Conservation (phyloP, 2,329 filamentous ascomycete species). For the Tolypocladium paradoxum region DNA sequence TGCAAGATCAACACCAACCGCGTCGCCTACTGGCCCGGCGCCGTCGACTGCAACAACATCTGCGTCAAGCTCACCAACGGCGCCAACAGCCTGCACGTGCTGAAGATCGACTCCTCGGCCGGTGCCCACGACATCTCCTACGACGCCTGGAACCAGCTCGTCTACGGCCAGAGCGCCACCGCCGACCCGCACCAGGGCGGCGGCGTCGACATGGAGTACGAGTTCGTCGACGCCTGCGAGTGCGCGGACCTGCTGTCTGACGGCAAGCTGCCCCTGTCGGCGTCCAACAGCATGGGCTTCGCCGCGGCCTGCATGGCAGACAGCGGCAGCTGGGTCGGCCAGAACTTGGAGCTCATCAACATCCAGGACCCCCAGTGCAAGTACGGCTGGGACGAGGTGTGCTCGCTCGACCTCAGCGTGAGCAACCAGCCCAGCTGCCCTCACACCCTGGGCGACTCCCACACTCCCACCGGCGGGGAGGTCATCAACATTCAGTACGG, state of each 20-base stretch:
- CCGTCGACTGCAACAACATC: conserved; percentile 43
- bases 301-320: conserved; percentile 34
- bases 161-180: conserved; percentile 36
- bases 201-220: conserved; percentile 38
- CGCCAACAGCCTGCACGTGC: conserved; percentile 42
- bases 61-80: conserved; percentile 42
- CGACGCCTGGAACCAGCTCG: conserved; percentile 51
- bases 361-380: conserved; percentile 39
- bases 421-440: conserved; percentile 43
- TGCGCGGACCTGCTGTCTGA: conserved; percentile 39
- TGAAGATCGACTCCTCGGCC: conserved; percentile 44
- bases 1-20: conserved; percentile 52
- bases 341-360: conserved; percentile 43
- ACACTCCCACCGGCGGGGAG: conserved; percentile 15
- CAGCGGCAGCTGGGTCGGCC: conserved; percentile 36
- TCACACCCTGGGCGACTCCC: conserved; percentile 26
- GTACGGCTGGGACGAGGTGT: conserved; percentile 39
- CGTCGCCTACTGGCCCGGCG: conserved; percentile 48
- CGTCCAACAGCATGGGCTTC: conserved; percentile 47
- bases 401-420: conserved; percentile 33
- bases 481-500: conserved; percentile 43
- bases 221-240: conserved; percentile 33
- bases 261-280: conserved; percentile 41
- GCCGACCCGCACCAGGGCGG: conserved; percentile 36
- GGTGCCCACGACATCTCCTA: conserved; percentile 50